A percentile compares a stretch with the other conserved stretches of the same genome.
Conservation (phyloP, 495 filamentous ascomycete species). For the Xylaria venustula region DNA sequence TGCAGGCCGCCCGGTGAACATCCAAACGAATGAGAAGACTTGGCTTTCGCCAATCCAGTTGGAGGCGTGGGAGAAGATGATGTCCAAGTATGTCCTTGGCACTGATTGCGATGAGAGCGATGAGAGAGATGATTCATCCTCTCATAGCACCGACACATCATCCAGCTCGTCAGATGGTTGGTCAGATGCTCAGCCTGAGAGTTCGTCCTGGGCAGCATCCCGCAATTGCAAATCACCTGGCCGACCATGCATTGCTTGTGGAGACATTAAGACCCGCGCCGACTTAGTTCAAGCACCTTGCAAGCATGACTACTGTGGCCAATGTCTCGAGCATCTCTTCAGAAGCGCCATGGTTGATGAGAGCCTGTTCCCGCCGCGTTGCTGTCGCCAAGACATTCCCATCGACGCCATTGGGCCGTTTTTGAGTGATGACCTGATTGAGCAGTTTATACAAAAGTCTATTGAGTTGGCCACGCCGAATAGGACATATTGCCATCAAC, state of each 20-base stretch:
- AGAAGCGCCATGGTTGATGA: slow-evolving; percentile 42
- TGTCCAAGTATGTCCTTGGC: slow-evolving; percentile 4
- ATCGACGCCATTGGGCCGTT: slow-evolving; percentile 29
- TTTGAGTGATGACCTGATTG: slow-evolving; percentile 28
- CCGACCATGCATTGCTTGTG: slow-evolving; percentile 19
- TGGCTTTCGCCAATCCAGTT: not conserved
- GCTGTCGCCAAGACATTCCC: slow-evolving; percentile 44
- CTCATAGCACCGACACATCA: not conserved
- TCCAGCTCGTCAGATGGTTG: not conserved
- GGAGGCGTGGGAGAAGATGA: slow-evolving; percentile 9
- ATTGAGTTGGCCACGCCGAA: slow-evolving; percentile 46
- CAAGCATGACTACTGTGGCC: slow-evolving; percentile 47
- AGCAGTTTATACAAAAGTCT: slow-evolving; percentile 38
- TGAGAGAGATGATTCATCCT: not conserved
- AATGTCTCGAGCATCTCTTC: slow-evolving; percentile 45
- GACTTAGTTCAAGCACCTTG: slow-evolving; percentile 29
- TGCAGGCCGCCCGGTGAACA: not conserved
- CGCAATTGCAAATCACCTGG: not conserved
- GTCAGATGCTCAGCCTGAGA: slow-evolving; percentile 14
- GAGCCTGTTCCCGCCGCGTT: slow-evolving; percentile 52
- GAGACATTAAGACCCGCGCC: slow-evolving; percentile 8
- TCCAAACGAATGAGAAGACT: not conserved
- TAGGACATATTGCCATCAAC: slow-evolving; percentile 47
- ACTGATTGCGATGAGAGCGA: not conserved
- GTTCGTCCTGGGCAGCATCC: slow-evolving; percentile 22